Base-by-base conservation (phyloP, 1,284 basidiomycete species). In the Earliella scabrosa region DNA sequence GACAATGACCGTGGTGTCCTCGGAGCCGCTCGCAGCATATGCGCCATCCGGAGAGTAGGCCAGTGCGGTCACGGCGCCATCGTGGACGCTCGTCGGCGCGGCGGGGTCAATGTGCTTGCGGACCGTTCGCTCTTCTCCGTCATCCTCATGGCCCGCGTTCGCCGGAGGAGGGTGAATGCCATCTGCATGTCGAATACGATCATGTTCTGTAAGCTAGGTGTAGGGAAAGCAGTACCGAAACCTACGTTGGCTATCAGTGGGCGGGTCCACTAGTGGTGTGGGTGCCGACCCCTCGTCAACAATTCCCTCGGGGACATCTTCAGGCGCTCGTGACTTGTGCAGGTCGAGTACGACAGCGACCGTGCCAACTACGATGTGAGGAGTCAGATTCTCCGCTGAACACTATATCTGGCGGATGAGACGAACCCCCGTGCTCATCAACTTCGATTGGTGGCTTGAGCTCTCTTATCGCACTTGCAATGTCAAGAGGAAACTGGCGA, bases 1-100 rank as follows among this genome's bases (percentile, higher is more conserved):
- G 2, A 70, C 26, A 23, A 63, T 47, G 21, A 71, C 52, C 4
- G 55, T 53, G 1, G 45, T 39, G 55, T 69, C 68, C 32, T 58
- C 54, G 6, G 58, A 63, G 4, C 68, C 67, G 2, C 60, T 66
- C 3, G 66, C 66, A 36, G 68, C 59, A 16, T 43, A 50, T 4
- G 36, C 48, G 20, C 67, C 68, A 52, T 64, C 46, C 2, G 56
- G 52, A 1, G 66, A 66, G 57, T 65, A 68, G 0, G 59, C 63
- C 18, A 67, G 45, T 5, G 64, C 41, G 9, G 48, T 56, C 18
- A 69, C 55, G 13, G 52, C 48, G 13, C 61, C 59, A 11, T 50
- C 56, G 21, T 65, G 63, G 4, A 39, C 38, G 26, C 38, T 50
- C 18, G 53, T 29, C 10, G 50, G 45, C 1, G 38, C 38, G 3